Evolutionary conservation across 78 protist genomes (phyloP).

Genomic region (Planoprotostelium fungivorum): DNA sequence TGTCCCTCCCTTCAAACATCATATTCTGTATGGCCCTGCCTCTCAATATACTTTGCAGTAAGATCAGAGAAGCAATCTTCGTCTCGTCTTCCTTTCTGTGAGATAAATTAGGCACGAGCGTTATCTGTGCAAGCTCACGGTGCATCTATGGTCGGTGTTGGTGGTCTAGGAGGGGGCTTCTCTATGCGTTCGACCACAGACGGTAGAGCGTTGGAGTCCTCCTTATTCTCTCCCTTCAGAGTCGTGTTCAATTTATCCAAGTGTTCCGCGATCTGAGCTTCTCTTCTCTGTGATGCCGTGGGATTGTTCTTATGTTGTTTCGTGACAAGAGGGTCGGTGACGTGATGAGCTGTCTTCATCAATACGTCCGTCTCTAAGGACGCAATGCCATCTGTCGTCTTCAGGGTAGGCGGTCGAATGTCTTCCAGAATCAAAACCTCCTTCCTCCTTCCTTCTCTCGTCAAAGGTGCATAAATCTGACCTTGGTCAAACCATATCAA

Average conservation of each 20-base stretch:
- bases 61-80: conserved; percentile 12
- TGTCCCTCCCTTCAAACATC: conserved; percentile 63
- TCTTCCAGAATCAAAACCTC: not conserved
- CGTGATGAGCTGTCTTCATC: not conserved
- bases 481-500: too few relatives aligned
- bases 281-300: not conserved
- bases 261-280: not conserved
- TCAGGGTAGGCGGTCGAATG: not conserved
- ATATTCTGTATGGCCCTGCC: conserved; percentile 73
- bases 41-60: conserved; percentile 67
- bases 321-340: not conserved
- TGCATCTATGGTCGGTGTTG: conserved; percentile 23
- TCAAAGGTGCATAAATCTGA: conserved; percentile 30
- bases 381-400: not conserved
- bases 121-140: not conserved
- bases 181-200: not conserved
- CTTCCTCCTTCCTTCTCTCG: conserved; percentile 7
- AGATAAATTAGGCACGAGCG: not conserved
- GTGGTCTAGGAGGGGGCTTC: conserved; percentile 31
- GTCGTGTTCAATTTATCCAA: not conserved
- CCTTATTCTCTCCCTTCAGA: not conserved
- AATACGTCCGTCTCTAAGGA: not conserved
- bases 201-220: not conserved
- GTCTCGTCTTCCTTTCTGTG: conserved; percentile 30
- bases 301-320: not conserved